Evolutionary conservation across 1,139 yeast genomes (phyloP).

Genomic region (Arxiozyma bovina): DNA sequence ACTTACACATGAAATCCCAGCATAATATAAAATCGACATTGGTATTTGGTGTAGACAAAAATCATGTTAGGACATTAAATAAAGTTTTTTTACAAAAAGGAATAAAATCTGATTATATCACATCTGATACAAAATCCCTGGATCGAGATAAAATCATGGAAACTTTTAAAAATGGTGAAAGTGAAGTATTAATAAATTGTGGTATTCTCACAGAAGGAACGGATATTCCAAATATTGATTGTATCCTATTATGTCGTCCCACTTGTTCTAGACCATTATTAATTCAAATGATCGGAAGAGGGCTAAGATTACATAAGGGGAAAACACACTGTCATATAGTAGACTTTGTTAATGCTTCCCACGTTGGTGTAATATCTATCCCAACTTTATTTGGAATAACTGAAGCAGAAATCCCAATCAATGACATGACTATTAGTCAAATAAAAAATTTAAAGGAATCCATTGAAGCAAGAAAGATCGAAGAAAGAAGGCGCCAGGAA

Average conservation of each 20-base stretch:
- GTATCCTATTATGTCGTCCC: slow-evolving; percentile 70
- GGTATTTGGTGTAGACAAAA: slow-evolving; percentile 67
- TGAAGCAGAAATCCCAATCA: slow-evolving; percentile 24
- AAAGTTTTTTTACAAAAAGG: slow-evolving; percentile 49
- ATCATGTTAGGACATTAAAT: slow-evolving; percentile 54
- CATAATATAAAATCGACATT: slow-evolving; percentile 51
- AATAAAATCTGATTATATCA: slow-evolving; percentile 63
- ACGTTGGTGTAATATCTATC: slow-evolving; percentile 50
- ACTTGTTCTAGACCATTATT: slow-evolving; percentile 64
- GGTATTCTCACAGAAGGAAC: slow-evolving; percentile 93
- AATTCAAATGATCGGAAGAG: slow-evolving; percentile 89
- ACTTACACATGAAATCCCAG: slow-evolving; percentile 32
- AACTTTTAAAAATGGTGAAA: slow-evolving; percentile 52
- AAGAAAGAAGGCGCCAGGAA: slow-evolving; percentile 1
- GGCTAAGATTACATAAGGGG: slow-evolving; percentile 54
- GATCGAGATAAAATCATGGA: slow-evolving; percentile 47
- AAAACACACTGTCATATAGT: slow-evolving; percentile 66
- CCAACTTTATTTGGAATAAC: slow-evolving; percentile 51
- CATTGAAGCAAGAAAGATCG: slow-evolving; percentile 2
- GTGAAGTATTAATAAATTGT: slow-evolving; percentile 77
- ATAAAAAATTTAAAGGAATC: background rate
- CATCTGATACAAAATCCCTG: slow-evolving; percentile 50
- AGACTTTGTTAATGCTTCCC: slow-evolving; percentile 62
- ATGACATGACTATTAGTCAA: background rate
- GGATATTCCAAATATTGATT: slow-evolving; percentile 85